These are phyloP conservation scores for Calocera viscosa DNA, from an alignment of 768 basidiomycete species.

Conservation along the genomic window DNA sequence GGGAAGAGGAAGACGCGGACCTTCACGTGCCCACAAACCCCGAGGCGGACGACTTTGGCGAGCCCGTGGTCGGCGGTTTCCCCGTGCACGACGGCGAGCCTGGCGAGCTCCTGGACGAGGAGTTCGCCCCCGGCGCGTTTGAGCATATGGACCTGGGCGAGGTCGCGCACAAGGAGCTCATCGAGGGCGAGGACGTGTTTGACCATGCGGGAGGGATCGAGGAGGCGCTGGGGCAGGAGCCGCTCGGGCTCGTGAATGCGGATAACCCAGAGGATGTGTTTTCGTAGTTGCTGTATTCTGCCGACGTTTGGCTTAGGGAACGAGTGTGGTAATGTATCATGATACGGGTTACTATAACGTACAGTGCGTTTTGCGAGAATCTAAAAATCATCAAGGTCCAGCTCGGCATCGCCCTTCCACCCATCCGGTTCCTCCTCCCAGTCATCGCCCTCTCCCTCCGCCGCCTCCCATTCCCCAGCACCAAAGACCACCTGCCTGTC, in stretches of 20 bases:
- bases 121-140: not conserved
- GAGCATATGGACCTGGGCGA: not conserved
- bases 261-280: not conserved
- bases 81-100: too few relatives aligned
- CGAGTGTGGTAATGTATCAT: not conserved
- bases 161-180: not conserved
- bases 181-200: conserved; percentile 2
- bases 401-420: not conserved
- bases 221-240: conserved; percentile 1
- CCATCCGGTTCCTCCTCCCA: conserved; percentile 2
- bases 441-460: not conserved
- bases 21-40: not conserved
- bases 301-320: not conserved
- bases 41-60: not conserved
- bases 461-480: not conserved
- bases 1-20: not conserved
- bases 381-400: not conserved
- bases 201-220: not conserved
- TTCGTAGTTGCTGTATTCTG: not conserved
- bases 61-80: too few relatives aligned
- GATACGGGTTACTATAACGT: too few relatives aligned
- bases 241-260: conserved; percentile 4
- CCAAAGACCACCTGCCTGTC: not conserved
- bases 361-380: too few relatives aligned
- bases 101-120: too few relatives aligned